Base-by-base conservation (phyloP, 1,139 yeast genomes). In the Pichia sp. region DNA sequence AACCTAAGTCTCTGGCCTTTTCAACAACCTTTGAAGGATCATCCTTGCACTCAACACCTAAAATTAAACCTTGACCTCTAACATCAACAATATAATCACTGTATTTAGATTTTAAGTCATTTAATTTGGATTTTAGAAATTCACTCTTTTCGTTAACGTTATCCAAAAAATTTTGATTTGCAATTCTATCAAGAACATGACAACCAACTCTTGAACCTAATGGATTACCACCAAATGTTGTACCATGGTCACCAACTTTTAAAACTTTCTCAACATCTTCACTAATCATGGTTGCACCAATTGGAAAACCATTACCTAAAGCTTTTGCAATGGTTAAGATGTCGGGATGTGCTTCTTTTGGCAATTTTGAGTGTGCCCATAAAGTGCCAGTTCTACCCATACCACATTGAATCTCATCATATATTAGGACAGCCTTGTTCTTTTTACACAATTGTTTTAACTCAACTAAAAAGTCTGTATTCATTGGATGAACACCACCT, bases 161-260 rank as follows among this genome's bases (percentile, higher is more conserved):
- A 7, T 68, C 62, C 58, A 88, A 74, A 56, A 92, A 82, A 24
- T 71, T 74, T 4, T 73, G 68, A 46, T 82, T 69, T 13, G 89
- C 74, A 43, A 92, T 74, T 56, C 80, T 77, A 45, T 76, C 80
- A 32, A 92, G 69, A 20, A 90, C 95, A 60, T 82, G 82, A 43
- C 76, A 72, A 7, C 92, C 96, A 47, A 92, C 77, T 53, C 90
- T 79, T 39, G 94, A 74, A 2, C 90, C 98, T 53, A 92, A 72
- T 44, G 98, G 97, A 65, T 92, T 92, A 46, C 98, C 98, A 54
- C 98, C 98, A 63, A 85, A 92, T 0, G 98, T 92, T 6, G 97
- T 90, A 45, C 98, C 98, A 64, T 92, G 98, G 63, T 92, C 98
- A 48, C 98, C 98, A 20, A 87, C 92, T 52, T 79, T 73, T 57